Evolutionary conservation across 306 rosid genomes (phyloP).

Genomic region (Quercus wislizeni): DNA sequence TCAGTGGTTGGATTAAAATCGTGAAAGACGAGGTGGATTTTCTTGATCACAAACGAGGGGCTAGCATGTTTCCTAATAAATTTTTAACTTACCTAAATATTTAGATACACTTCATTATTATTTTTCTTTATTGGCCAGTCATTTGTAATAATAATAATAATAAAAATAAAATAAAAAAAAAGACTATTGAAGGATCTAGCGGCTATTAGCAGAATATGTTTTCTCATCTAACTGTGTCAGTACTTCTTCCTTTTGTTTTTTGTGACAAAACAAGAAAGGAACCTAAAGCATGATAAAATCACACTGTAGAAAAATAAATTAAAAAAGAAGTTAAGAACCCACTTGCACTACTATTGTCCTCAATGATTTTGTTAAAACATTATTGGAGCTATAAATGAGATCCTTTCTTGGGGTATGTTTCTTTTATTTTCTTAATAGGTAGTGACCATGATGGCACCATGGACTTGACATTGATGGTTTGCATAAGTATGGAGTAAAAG

Average conservation of each 20-base stretch:
- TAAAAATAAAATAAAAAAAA: neutral
- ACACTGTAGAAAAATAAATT: no score
- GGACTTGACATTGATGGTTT: neutral
- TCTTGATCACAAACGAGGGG: neutral
- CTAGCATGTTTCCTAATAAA: neutral
- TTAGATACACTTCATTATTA: neutral
- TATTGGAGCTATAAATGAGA: neutral
- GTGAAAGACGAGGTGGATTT: neutral
- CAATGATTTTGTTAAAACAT: neutral
- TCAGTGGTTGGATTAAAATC: neutral
- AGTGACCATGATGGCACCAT: neutral
- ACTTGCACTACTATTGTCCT: neutral
- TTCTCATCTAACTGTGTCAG: no score
- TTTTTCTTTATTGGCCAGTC: neutral
- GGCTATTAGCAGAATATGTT: neutral
- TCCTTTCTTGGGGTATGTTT: neutral
- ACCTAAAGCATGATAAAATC: no score
- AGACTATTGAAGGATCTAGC: neutral
- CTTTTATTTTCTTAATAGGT: neutral
- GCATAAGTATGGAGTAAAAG: neutral
- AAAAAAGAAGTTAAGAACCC: no score
- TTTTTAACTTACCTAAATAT: neutral
- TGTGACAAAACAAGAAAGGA: no score
- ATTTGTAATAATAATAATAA: neutral
- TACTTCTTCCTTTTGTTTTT: no score